Conservation (phyloP, 2,329 filamentous ascomycete genomes). For the Scopulariopsis brevicaulis region DNA sequence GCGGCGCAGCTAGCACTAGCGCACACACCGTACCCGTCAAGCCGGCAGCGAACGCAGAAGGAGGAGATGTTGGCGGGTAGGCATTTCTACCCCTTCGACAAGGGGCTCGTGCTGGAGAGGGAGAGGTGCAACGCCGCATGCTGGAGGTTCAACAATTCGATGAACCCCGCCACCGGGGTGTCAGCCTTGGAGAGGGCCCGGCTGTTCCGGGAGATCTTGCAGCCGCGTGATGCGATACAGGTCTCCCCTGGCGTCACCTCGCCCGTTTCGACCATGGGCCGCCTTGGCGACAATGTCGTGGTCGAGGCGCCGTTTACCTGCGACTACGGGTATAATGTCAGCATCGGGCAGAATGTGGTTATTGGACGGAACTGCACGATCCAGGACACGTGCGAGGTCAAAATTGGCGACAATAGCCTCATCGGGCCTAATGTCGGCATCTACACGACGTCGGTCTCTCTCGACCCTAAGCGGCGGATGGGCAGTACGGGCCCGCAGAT, state of each 20-base stretch:
- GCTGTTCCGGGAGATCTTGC: slow-evolving; percentile 61
- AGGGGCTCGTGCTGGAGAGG: slow-evolving; percentile 71
- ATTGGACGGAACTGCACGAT: slow-evolving; percentile 79
- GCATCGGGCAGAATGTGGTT: slow-evolving; percentile 72
- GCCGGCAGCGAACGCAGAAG: slow-evolving; percentile 53
- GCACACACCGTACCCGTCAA: slow-evolving; percentile 34
- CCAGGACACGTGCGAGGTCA: slow-evolving; percentile 74
- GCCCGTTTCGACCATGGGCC: slow-evolving; percentile 42
- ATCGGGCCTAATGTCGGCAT: slow-evolving; percentile 82
- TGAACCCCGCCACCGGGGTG: slow-evolving; percentile 61
- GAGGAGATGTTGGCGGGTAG: slow-evolving; percentile 80
- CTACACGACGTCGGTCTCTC: slow-evolving; percentile 61
- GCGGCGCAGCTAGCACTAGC: slow-evolving; percentile 49
- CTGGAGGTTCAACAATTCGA: slow-evolving; percentile 78
- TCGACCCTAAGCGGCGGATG: slow-evolving; percentile 61
- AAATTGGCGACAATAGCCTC: slow-evolving; percentile 65
- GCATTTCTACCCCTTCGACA: slow-evolving; percentile 69
- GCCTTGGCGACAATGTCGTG: slow-evolving; percentile 61
- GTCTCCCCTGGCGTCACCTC: slow-evolving; percentile 43
- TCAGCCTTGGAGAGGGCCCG: slow-evolving; percentile 56
- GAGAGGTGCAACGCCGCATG: slow-evolving; percentile 72
- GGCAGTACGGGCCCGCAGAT: slow-evolving; percentile 62
- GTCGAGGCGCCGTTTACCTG: slow-evolving; percentile 86
- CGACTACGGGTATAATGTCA: slow-evolving; percentile 93
- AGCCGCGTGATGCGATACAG: slow-evolving; percentile 45